Percentiles rank a stretch among this genome's conserved stretches.
These are phyloP conservation scores for Notholithocarpus densiflorus DNA, from an alignment of 306 rosid species.

Conservation along the genomic window DNA sequence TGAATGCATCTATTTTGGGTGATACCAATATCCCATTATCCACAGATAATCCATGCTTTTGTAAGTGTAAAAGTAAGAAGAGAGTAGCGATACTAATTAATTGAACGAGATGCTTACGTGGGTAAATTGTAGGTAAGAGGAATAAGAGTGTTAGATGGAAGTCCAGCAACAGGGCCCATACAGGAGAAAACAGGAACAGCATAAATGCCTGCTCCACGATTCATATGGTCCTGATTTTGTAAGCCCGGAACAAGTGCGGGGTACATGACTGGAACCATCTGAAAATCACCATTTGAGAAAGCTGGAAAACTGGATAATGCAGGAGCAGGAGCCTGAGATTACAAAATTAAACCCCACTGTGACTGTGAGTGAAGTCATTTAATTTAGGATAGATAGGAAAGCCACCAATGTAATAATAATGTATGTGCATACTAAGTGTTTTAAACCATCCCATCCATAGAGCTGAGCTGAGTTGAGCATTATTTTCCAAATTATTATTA, in stretches of 20 bases:
- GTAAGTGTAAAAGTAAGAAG: not conserved
- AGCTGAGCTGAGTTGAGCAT: no score
- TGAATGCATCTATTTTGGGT: not conserved
- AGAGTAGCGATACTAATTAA: constrained; percentile 4
- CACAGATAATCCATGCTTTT: not conserved
- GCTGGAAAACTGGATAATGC: constrained; percentile 31
- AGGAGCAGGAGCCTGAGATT: constrained; percentile 62
- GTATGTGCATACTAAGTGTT: no score
- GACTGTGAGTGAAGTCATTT: not conserved
- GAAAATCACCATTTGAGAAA: constrained; percentile 54
- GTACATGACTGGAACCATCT: constrained; percentile 63
- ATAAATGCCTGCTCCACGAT: constrained; percentile 88
- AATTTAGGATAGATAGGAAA: not conserved
- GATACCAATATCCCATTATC: not conserved
- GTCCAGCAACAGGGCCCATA: constrained; percentile 66
- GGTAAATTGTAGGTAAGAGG: constrained; percentile 85
- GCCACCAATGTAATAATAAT: not conserved
- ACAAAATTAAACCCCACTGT: not conserved
- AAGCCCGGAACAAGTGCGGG: constrained; percentile 62
- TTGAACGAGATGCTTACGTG: constrained; percentile 47
- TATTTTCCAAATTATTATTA: no score
- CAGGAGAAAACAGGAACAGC: constrained; percentile 71
- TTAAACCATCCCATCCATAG: no score
- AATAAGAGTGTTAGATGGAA: constrained; percentile 58
- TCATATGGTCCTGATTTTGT: constrained; percentile 56